phyloP scores from a whole-genome alignment of 306 rosid species.

The Castanea mollissima region DNA sequence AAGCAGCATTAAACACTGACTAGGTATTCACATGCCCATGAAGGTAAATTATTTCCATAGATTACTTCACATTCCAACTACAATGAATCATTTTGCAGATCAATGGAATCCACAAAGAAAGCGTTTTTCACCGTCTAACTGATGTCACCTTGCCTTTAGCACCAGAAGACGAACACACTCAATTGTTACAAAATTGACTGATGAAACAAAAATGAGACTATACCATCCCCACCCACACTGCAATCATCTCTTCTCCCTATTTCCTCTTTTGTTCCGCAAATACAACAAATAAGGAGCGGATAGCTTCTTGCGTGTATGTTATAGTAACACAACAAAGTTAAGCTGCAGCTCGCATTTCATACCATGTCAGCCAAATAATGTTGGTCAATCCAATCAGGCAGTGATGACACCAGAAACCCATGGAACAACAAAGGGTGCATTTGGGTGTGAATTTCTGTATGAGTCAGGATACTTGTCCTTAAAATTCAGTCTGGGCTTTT shows the following conservation, averaged over 20 bases:
- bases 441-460: conserved; percentile 55
- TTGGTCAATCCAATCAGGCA: conserved; percentile 20
- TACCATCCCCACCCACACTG: neutral
- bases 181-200: neutral
- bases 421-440: conserved; percentile 70
- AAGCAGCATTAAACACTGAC: neutral
- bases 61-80: neutral
- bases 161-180: neutral
- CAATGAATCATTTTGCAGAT: neutral
- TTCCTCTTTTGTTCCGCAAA: conserved; percentile 14
- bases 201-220: conserved; percentile 1
- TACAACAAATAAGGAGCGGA: conserved; percentile 25
- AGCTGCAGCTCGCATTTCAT: conserved; percentile 11
- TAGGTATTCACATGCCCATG: neutral
- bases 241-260: conserved; percentile 21
- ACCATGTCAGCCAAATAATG: neutral
- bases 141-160: neutral
- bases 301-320: conserved; percentile 21
- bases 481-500: conserved; percentile 63
- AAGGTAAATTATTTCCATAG: neutral
- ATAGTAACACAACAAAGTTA: conserved; percentile 18
- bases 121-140: neutral
- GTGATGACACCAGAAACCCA: conserved; percentile 79
- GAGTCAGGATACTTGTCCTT: conserved; percentile 74
- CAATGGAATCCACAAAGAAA: neutral